Percentiles rank a stretch among this genome's conserved stretches.
Conservation (phyloP, 306 rosid species). For the Luffa acutangula region DNA sequence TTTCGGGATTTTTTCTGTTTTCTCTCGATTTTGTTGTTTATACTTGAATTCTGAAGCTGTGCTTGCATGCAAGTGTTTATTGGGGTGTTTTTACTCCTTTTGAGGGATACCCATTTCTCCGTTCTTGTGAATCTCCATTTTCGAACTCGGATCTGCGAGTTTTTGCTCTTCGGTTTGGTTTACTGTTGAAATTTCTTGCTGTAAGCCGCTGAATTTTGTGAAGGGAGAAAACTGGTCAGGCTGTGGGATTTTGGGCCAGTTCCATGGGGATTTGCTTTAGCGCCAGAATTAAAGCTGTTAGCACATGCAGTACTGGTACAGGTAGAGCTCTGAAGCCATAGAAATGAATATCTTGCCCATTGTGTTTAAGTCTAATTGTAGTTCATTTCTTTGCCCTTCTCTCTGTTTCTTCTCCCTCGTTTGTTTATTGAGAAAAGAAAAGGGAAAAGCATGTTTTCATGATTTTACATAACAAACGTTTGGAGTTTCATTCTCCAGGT, state of each 20-base stretch:
- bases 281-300: constrained; percentile 40
- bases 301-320: constrained; percentile 38
- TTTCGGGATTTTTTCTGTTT: not conserved
- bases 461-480: not conserved
- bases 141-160: constrained; percentile 1
- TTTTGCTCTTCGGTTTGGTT: not conserved
- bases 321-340: constrained; percentile 18
- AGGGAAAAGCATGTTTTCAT: not conserved
- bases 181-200: not conserved
- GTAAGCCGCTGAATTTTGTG: constrained; percentile 6
- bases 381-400: not conserved
- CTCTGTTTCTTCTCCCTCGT: not conserved
- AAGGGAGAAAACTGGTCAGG: constrained; percentile 23
- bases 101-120: not conserved
- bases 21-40: not conserved
- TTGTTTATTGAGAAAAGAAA: not conserved
- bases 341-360: not conserved
- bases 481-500: not conserved
- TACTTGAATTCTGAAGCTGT: not conserved
- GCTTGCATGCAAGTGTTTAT: not conserved
- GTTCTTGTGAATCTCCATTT: not conserved
- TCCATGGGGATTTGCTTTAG: constrained; percentile 46
- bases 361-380: not conserved
- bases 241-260: constrained; percentile 7
- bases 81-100: not conserved